These are phyloP conservation scores for Ophiocordyceps camponoti-leonardi DNA, from an alignment of 2,329 filamentous ascomycete species.

Conservation along the genomic window DNA sequence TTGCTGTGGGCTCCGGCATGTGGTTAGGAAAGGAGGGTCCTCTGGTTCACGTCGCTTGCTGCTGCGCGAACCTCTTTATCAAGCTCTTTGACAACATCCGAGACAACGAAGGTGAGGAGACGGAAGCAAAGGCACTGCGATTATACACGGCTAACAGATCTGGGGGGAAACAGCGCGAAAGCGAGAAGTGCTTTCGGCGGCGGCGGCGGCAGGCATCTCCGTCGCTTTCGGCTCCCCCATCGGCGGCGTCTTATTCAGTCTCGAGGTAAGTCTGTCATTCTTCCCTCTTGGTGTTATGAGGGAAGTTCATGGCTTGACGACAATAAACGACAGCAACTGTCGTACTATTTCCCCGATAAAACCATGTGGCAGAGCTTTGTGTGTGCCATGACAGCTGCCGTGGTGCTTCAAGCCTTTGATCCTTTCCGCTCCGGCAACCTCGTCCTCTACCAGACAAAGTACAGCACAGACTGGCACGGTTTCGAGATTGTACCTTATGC, in stretches of 20 bases:
- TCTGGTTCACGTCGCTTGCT: conserved; percentile 89
- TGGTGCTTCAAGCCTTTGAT: conserved; percentile 87
- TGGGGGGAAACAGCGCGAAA: conserved; percentile 85
- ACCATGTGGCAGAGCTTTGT: conserved; percentile 98
- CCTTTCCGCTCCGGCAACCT: conserved; percentile 92
- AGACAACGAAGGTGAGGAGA: conserved; percentile 57
- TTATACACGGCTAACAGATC: too few relatives aligned
- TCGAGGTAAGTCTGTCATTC: conserved; percentile 42
- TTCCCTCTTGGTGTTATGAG: too few relatives aligned
- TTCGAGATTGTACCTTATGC: conserved; percentile 92
- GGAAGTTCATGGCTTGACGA: not conserved
- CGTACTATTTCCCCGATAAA: conserved; percentile 87
- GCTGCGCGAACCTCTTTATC: conserved; percentile 87
- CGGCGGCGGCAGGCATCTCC: conserved; percentile 83
- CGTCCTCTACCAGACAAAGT: conserved; percentile 97
- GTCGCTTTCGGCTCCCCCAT: conserved; percentile 97
- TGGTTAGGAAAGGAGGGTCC: conserved; percentile 96
- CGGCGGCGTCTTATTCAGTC: conserved; percentile 84
- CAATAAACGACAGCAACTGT: conserved; percentile 47
- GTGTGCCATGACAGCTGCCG: conserved; percentile 86
- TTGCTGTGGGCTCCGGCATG: conserved; percentile 91
- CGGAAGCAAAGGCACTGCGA: conserved; percentile 48
- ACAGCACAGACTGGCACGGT: conserved; percentile 94
- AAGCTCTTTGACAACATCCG: conserved; percentile 69
- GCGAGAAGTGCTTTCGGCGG: conserved; percentile 85